phyloP scores from a whole-genome alignment of 345 rosid genomes.

The Syzygium oleosum region DNA sequence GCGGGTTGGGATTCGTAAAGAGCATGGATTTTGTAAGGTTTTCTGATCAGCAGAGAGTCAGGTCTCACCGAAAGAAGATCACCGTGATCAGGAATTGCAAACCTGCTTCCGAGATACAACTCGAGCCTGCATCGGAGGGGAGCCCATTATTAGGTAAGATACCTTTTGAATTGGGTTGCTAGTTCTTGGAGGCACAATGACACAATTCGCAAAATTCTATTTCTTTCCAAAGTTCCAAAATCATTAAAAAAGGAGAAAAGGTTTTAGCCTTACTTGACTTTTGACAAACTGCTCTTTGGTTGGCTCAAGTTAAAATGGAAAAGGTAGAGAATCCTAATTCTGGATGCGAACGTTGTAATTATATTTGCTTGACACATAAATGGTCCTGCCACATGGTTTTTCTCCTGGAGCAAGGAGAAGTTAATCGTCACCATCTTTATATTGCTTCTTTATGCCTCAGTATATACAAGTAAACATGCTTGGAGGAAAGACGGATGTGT shows the following conservation, averaged over 20 bases:
- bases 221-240: neutral
- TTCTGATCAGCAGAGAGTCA: constrained; percentile 45
- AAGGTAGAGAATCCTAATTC: neutral
- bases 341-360: neutral
- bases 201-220: neutral
- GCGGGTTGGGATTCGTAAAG: constrained; percentile 50
- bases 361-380: neutral
- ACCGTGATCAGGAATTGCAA: constrained; percentile 56
- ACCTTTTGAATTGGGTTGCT: neutral
- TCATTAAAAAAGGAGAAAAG: neutral
- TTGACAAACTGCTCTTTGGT: neutral
- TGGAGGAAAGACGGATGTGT: neutral
- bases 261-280: neutral
- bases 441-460: neutral
- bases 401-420: neutral
- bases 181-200: neutral
- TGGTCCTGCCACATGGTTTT: neutral
- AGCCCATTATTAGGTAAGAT: constrained; percentile 76
- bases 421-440: neutral
- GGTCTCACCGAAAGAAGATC: constrained; percentile 36
- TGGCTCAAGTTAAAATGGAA: neutral
- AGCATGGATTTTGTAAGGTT: constrained; percentile 57
- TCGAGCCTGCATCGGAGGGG: constrained; percentile 79
- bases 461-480: neutral
- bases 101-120: constrained; percentile 51